phyloP scores from a whole-genome alignment of 257 asterid species.

The Solanum corneliomulleri region DNA sequence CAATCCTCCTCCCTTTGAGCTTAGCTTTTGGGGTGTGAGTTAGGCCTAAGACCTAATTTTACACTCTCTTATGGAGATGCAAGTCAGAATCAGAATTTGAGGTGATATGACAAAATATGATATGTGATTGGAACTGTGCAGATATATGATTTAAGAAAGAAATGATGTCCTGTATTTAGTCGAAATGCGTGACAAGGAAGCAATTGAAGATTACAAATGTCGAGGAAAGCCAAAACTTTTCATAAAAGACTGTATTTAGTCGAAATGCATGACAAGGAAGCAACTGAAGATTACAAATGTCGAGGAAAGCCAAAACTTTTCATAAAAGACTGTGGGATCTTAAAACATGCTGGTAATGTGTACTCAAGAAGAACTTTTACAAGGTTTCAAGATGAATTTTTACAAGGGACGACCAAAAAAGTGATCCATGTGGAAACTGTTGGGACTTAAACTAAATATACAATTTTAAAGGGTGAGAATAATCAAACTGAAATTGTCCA shows the following conservation, averaged over 20 bases:
- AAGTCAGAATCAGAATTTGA: background rate
- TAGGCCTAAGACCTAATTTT: no score
- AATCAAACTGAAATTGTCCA: background rate
- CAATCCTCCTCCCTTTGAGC: no score
- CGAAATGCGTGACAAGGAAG: no score
- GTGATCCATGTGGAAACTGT: background rate
- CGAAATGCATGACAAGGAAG: no score
- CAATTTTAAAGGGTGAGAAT: no score
- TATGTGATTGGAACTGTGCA: background rate
- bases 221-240: no score
- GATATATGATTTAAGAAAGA: background rate
- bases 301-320: no score
- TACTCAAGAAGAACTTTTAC: background rate
- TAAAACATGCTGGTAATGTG: background rate
- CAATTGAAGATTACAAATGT: no score
- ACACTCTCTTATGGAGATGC: background rate
- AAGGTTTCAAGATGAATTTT: background rate
- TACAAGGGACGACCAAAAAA: background rate
- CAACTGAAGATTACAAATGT: no score
- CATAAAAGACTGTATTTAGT: no score
- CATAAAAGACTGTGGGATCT: background rate
- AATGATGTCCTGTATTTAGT: background rate
- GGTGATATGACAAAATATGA: background rate
- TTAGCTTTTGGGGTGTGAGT: no score
- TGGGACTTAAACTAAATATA: no score